Conservation (phyloP, 768 basidiomycete genomes). For the Termitomyces sp. region DNA sequence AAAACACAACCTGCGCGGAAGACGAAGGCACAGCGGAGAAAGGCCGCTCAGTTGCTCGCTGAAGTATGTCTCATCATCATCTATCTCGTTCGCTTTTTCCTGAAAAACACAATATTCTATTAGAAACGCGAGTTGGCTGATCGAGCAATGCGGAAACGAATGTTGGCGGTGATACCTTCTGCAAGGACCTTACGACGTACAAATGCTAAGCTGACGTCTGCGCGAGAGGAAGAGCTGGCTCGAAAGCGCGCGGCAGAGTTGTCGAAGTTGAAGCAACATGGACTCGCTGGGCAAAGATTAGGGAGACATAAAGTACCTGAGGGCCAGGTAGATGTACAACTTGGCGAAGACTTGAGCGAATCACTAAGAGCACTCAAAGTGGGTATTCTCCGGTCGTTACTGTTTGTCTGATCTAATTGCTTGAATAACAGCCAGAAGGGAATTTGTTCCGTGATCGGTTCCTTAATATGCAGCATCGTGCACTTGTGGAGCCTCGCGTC, state of each 20-base stretch:
- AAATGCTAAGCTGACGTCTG: slow-evolving; percentile 26
- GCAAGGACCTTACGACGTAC: slow-evolving; percentile 46
- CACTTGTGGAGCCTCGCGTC: slow-evolving; percentile 81
- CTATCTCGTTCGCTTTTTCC: not conserved
- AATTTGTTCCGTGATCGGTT: slow-evolving; percentile 90
- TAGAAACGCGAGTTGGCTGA: slow-evolving; percentile 65
- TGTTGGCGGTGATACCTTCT: slow-evolving; percentile 52
- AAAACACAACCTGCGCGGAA: slow-evolving; percentile 39
- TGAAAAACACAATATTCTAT: not conserved
- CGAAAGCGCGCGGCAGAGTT: slow-evolving; percentile 36
- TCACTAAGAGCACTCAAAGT: slow-evolving; percentile 82
- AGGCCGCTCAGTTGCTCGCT: slow-evolving; percentile 55
- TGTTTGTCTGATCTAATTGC: not conserved
- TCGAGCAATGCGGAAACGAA: slow-evolving; percentile 51
- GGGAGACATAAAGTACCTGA: slow-evolving; percentile 77
- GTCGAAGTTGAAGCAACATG: slow-evolving; percentile 48
- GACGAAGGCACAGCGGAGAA: slow-evolving; percentile 52
- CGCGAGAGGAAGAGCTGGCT: slow-evolving; percentile 36
- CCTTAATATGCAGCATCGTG: slow-evolving; percentile 81
- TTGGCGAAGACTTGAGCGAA: slow-evolving; percentile 87
- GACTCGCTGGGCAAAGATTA: slow-evolving; percentile 67
- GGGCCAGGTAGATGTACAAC: slow-evolving; percentile 72
- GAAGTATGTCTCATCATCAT: slow-evolving; percentile 39
- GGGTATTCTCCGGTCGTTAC: slow-evolving; percentile 14
- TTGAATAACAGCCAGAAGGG: slow-evolving; percentile 69